Base-by-base conservation (phyloP, 2,329 filamentous ascomycete genomes). In the Ceratocystis colombiana region DNA sequence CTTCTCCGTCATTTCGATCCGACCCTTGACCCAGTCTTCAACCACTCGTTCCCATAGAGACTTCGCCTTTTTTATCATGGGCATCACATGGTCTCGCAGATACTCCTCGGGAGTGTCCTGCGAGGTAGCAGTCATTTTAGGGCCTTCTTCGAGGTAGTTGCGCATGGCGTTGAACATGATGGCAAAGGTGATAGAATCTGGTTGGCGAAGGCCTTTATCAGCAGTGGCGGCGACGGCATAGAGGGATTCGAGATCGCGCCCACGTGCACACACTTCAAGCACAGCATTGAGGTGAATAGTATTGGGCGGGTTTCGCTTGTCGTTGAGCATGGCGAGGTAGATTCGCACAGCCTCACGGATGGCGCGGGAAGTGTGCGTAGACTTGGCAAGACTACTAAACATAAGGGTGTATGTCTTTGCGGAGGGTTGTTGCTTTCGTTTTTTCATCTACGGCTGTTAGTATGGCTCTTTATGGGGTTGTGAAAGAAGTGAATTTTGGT, bases 221-320 rank as follows among this genome's bases (percentile, higher is more conserved):
- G 93, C 81, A 41, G 86, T 84, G n/a, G 84, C 81, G 55, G 87
- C 84, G 69, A 96, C 81, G 65, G 82, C 82, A 80, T 94, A 96
- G 70, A 97, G 77, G 17, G 86, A 83, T 70, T 96, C 90, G 74
- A 96, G 80, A 72, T 96, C 87, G 12, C 80, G 74, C 3, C 88
- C 87, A 67, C 84, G 81, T 61, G 87, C 83, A 73, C 92, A 97
- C 7, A 94, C 88, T 67, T 86, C 85, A 57, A 99, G 78, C n/a
- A 91, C 84, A 8, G 92, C 89, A 73, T 99, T 99, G 69, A 89
- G 85, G 72, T 97, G 94, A 66, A 90, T 88, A 45, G 87, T 88
- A 70, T 86, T 89, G 17, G 89, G 88, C 69, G 85, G 80, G 63
- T 95, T 79, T 6, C 80, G 79, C 0, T 82, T 84, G 45, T 84